phyloP scores from a whole-genome alignment of 2,329 filamentous ascomycete species.

The Penicillium sclerotiorum region DNA sequence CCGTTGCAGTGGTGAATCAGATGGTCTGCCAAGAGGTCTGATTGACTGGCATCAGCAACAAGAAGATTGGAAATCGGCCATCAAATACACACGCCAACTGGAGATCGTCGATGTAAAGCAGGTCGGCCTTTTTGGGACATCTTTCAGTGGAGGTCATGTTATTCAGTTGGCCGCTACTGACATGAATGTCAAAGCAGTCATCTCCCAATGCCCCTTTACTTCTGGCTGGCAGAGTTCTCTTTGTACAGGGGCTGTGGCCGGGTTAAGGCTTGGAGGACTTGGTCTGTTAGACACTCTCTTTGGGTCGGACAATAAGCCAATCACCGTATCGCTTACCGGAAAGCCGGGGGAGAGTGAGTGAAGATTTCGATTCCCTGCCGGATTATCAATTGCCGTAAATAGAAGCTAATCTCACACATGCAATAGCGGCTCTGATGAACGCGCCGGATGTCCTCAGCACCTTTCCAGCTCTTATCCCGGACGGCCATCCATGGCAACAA shows the following conservation, averaged over 20 bases:
- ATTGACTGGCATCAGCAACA: constrained; percentile 6
- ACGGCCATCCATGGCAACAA: not conserved
- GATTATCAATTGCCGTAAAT: not conserved
- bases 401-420: not conserved
- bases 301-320: not conserved
- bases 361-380: not conserved
- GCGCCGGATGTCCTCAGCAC: constrained; percentile 1
- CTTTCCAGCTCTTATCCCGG: not conserved
- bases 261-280: not conserved
- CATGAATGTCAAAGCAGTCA: not conserved
- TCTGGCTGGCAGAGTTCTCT: not conserved
- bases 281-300: not conserved
- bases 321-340: not conserved
- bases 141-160: constrained; percentile 8
- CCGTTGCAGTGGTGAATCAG: constrained; percentile 5
- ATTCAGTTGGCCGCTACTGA: constrained; percentile 2
- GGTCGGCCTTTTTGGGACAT: constrained; percentile 5
- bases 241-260: not conserved
- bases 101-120: not conserved
- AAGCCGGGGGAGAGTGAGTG: constrained; percentile 1
- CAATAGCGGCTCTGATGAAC: constrained; percentile 5
- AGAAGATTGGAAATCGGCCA: constrained; percentile 9
- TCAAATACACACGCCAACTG: constrained; percentile 1
- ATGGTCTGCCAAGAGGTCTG: constrained; percentile 3
- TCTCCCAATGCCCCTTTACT: constrained; percentile 7